These are phyloP conservation scores for Coprinellus micaceus DNA, from an alignment of 768 basidiomycete species.

Conservation along the genomic window DNA sequence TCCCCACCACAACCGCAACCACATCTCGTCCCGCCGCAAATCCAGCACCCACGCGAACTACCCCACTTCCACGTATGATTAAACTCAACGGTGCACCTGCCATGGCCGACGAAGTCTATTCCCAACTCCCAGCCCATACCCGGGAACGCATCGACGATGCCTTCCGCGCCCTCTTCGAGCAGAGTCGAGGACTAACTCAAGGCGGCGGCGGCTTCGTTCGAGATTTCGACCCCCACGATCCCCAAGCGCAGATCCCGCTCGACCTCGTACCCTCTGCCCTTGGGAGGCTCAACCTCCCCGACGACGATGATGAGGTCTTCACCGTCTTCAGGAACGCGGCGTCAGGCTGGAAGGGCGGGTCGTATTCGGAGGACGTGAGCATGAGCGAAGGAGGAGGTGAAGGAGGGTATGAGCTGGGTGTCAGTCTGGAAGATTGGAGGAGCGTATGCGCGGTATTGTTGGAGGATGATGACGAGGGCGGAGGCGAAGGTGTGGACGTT, in stretches of 20 bases:
- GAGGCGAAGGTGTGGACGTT: constrained; percentile 14
- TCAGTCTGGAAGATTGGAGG: constrained; percentile 72
- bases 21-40: too few relatives aligned
- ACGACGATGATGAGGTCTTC: constrained; percentile 72
- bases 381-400: not conserved
- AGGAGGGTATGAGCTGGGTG: constrained; percentile 17
- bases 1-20: too few relatives aligned
- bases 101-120: not conserved
- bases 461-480: constrained; percentile 33
- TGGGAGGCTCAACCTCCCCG: constrained; percentile 56
- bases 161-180: too few relatives aligned
- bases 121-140: not conserved
- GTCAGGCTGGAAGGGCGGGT: constrained; percentile 54
- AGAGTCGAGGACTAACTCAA: not conserved
- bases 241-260: constrained; percentile 43
- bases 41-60: too few relatives aligned
- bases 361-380: constrained; percentile 13
- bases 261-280: constrained; percentile 60
- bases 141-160: not conserved
- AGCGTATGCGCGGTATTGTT: constrained; percentile 76
- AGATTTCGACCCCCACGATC: constrained; percentile 11
- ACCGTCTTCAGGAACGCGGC: constrained; percentile 73
- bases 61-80: too few relatives aligned
- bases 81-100: too few relatives aligned
- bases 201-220: constrained; percentile 33